Evolutionary conservation across 2,329 filamentous ascomycete species (phyloP).

Genomic region (Claviceps humidiphila): DNA sequence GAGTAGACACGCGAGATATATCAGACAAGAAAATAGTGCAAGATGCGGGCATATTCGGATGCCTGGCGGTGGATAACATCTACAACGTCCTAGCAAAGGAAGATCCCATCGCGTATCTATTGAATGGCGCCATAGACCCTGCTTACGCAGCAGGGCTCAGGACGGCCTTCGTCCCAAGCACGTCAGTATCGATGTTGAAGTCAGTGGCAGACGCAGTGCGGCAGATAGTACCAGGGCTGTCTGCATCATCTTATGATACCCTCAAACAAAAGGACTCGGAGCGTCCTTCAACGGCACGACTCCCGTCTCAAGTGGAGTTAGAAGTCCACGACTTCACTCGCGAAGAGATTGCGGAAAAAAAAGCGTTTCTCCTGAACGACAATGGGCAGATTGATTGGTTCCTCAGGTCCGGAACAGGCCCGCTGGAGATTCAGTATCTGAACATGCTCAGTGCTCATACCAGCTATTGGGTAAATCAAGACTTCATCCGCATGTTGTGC

Average conservation of each 20-base stretch:
- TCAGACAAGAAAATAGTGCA: conserved; percentile 52
- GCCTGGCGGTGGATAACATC: conserved; percentile 85
- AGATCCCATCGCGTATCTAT: conserved; percentile 73
- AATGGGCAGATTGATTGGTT: conserved; percentile 94
- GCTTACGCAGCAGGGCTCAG: conserved; percentile 66
- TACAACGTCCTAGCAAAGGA: conserved; percentile 75
- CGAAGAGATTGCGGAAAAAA: conserved; percentile 83
- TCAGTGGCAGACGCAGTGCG: conserved; percentile 51
- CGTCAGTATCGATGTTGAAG: conserved; percentile 50
- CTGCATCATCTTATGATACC: conserved; percentile 15
- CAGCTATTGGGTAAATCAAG: conserved; percentile 78
- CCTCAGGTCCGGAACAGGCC: conserved; percentile 68
- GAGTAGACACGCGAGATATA: conserved; percentile 50
- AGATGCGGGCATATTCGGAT: conserved; percentile 71
- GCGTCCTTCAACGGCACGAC: conserved; percentile 29
- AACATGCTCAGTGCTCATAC: conserved; percentile 95
- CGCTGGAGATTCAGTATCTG: conserved; percentile 87
- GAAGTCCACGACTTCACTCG: conserved; percentile 91
- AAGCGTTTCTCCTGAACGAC: conserved; percentile 80
- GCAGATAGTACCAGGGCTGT: conserved; percentile 43
- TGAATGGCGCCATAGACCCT: conserved; percentile 82
- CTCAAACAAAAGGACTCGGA: conserved; percentile 17
- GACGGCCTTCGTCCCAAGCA: conserved; percentile 64
- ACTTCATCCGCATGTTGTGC: conserved; percentile 84
- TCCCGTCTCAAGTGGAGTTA: conserved; percentile 64